A percentile compares a stretch with the other conserved stretches of the same genome.
Evolutionary conservation across 1,284 basidiomycete genomes (phyloP).

Genomic region (Ceratobasidium sp.): DNA sequence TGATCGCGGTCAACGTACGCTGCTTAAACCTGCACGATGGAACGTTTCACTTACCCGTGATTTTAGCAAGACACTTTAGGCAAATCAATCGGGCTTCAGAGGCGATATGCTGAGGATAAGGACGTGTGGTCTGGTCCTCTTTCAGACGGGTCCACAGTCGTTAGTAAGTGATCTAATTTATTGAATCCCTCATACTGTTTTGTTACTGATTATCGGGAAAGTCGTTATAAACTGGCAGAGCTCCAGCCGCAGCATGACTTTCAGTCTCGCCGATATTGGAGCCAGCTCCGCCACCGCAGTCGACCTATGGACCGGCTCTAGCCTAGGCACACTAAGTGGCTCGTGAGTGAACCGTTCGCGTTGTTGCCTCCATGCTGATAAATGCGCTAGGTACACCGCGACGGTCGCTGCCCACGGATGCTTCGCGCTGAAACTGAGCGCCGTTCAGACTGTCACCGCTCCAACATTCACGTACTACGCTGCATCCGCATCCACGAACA

Average conservation of each 20-base stretch:
- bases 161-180: slow-evolving; percentile 55
- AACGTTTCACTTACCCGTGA: neutral
- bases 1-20: slow-evolving; percentile 63
- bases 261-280: slow-evolving; percentile 62
- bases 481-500: slow-evolving; percentile 59
- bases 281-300: slow-evolving; percentile 60
- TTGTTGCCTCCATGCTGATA: neutral
- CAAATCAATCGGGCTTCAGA: slow-evolving; percentile 63
- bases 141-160: slow-evolving; percentile 65
- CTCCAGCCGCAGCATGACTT: slow-evolving; percentile 58
- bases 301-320: slow-evolving; percentile 60
- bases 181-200: no score
- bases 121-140: slow-evolving; percentile 67
- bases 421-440: slow-evolving; percentile 60
- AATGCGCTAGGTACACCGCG: slow-evolving; percentile 56
- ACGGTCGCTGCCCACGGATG: slow-evolving; percentile 61
- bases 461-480: slow-evolving; percentile 61
- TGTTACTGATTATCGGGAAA: slow-evolving; percentile 46
- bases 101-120: slow-evolving; percentile 65
- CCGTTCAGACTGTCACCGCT: slow-evolving; percentile 52
- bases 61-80: slow-evolving; percentile 65
- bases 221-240: slow-evolving; percentile 64
- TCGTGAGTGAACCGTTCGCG: slow-evolving; percentile 54
- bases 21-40: neutral
- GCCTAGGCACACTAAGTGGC: slow-evolving; percentile 58